Conservation (phyloP, 768 basidiomycete species). For the Dioszegia aurantiaca region DNA sequence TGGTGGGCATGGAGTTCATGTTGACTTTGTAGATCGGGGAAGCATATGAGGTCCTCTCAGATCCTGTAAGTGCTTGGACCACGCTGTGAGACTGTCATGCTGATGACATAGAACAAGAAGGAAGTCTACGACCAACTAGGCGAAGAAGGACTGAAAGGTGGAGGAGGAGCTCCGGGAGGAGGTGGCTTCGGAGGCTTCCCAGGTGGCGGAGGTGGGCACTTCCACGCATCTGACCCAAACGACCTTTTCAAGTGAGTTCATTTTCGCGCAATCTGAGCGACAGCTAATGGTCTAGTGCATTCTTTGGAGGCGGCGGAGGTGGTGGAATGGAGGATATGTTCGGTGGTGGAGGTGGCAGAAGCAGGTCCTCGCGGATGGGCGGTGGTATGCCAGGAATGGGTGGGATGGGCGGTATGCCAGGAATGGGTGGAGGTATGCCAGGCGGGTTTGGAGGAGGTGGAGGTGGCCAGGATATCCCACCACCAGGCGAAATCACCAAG, state of each 20-base stretch:
- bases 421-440: conserved; percentile 50
- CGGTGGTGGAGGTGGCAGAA: conserved; percentile 43
- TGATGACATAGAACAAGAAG: conserved; percentile 48
- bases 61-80: conserved; percentile 53
- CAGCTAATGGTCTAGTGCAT: conserved; percentile 27
- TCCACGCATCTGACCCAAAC: conserved; percentile 74
- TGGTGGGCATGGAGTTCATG: too few relatives aligned
- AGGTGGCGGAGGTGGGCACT: conserved; percentile 54
- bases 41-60: conserved; percentile 91
- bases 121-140: conserved; percentile 81
- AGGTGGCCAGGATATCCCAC: conserved; percentile 53
- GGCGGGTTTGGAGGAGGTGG: conserved; percentile 48
- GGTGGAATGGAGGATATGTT: conserved; percentile 30
- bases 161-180: conserved; percentile 52
- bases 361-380: conserved; percentile 41
- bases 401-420: conserved; percentile 29
- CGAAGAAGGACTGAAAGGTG: conserved; percentile 85
- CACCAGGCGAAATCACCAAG: conserved; percentile 63
- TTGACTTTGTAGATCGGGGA: conserved; percentile 68
- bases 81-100: background rate
- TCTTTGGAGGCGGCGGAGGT: conserved; percentile 43
- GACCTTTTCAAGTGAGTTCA: conserved; percentile 79
- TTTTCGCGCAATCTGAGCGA: background rate
- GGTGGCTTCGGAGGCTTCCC: conserved; percentile 56
- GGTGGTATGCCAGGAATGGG: conserved; percentile 55